These are phyloP conservation scores for Fusarium xylarioides DNA, from an alignment of 2,329 filamentous ascomycete genomes.

Conservation along the genomic window DNA sequence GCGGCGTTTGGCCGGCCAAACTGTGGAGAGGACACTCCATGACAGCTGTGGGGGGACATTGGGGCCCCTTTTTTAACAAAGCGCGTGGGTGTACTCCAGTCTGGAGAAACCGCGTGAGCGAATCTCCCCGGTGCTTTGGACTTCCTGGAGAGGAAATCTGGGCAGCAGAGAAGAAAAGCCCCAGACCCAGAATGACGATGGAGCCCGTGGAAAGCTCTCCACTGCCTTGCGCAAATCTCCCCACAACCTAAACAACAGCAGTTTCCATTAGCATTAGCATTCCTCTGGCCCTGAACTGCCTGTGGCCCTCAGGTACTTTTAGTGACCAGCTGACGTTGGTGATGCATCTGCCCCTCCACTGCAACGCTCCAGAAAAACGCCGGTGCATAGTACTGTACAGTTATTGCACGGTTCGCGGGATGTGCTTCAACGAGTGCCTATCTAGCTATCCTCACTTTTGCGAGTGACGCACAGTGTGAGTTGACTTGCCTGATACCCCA, in stretches of 20 bases:
- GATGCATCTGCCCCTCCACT: conserved; percentile 28
- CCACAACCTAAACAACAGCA: conserved; percentile 31
- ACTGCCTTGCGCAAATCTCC: conserved; percentile 32
- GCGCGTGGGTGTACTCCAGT: conserved; percentile 12
- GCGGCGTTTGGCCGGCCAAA: conserved; percentile 67
- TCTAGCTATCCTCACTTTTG: neutral
- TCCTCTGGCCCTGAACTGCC: conserved; percentile 13
- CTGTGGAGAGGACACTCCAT: conserved; percentile 56
- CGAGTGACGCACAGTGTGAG: conserved; percentile 32
- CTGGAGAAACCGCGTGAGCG: conserved; percentile 28
- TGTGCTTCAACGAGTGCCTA: conserved; percentile 1
- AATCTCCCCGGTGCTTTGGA: conserved; percentile 18
- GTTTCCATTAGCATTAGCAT: conserved; percentile 27
- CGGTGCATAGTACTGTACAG: conserved; percentile 7
- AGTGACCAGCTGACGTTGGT: conserved; percentile 33
- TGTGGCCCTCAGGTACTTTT: conserved; percentile 14
- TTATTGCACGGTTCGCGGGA: neutral
- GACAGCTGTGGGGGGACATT: conserved; percentile 26
- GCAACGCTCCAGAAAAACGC: conserved; percentile 14
- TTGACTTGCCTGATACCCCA: neutral
- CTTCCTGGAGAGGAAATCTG: conserved; percentile 34
- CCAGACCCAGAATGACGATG: conserved; percentile 26
- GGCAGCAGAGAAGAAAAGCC: conserved; percentile 6
- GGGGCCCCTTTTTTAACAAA: conserved; percentile 21
- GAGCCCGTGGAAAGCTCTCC: conserved; percentile 16